Conservation (phyloP, 208 protist species). For the Leishmania mexicana region DNA sequence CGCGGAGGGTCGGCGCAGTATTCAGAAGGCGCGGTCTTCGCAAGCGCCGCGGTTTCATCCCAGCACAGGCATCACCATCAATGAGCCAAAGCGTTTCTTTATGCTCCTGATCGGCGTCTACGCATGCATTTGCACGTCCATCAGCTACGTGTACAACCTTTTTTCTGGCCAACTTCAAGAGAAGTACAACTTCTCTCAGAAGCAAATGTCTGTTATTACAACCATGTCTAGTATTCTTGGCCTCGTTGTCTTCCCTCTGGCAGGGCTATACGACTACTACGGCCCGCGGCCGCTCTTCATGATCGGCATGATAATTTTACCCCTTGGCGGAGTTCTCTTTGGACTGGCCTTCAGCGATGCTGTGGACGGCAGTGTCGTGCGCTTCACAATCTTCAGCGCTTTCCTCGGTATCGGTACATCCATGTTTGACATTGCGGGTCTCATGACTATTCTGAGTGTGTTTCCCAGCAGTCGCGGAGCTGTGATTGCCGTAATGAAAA, state of each 20-base stretch:
- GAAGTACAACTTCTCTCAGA: conserved; percentile 76
- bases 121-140: conserved; percentile 67
- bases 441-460: conserved; percentile 82
- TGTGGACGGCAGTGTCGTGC: conserved; percentile 49
- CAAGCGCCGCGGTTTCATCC: conserved; percentile 15
- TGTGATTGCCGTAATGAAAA: conserved; percentile 87
- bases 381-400: conserved; percentile 58
- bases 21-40: conserved; percentile 25
- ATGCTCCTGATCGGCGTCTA: conserved; percentile 59
- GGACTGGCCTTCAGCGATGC: conserved; percentile 62
- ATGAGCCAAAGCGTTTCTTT: conserved; percentile 69
- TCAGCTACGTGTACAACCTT: conserved; percentile 76
- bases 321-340: conserved; percentile 54
- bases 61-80: conserved; percentile 29
- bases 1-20: conserved; percentile 23
- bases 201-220: conserved; percentile 74
- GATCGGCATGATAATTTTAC: conserved; percentile 48
- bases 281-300: conserved; percentile 73
- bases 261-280: conserved; percentile 74
- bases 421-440: conserved; percentile 70
- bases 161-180: conserved; percentile 72
- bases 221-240: conserved; percentile 52
- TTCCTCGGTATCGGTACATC: conserved; percentile 48
- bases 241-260: conserved; percentile 60
- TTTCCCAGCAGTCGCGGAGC: conserved; percentile 81